phyloP scores from a whole-genome alignment of 345 rosid genomes.

The Mercurialis annua region DNA sequence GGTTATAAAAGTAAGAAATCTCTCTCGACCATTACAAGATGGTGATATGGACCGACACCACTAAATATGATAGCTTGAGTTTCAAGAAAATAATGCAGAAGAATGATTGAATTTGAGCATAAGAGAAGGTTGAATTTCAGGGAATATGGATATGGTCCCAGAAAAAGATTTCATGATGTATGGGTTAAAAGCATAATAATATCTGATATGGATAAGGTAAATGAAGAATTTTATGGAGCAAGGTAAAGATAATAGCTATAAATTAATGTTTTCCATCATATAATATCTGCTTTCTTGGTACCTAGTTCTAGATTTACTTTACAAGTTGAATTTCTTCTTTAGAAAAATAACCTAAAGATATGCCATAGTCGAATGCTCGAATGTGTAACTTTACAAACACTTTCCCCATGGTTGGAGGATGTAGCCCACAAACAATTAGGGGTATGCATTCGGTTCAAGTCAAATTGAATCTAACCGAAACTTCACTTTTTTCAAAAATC shows the following conservation, averaged over 20 bases:
- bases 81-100: slow-evolving; percentile 27
- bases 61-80: slow-evolving; percentile 22
- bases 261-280: neutral
- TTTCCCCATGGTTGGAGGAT: no score
- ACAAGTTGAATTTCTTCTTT: neutral
- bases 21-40: slow-evolving; percentile 6
- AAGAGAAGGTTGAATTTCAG: slow-evolving; percentile 17
- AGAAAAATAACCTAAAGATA: neutral
- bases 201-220: slow-evolving; percentile 18
- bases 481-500: no score
- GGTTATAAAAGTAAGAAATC: slow-evolving; percentile 7
- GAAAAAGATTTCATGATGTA: neutral
- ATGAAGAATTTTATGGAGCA: neutral
- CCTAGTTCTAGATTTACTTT: neutral
- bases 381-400: no score
- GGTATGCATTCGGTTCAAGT: no score
- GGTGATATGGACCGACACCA: slow-evolving; percentile 18
- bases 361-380: neutral
- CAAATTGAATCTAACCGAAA: no score
- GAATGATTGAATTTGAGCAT: slow-evolving; percentile 13
- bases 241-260: neutral
- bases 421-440: no score
- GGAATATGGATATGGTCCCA: neutral
- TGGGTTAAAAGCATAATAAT: slow-evolving; percentile 26
- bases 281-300: neutral